Conservation (phyloP, 352 stramenopile genomes). For the Pythium sp. region DNA sequence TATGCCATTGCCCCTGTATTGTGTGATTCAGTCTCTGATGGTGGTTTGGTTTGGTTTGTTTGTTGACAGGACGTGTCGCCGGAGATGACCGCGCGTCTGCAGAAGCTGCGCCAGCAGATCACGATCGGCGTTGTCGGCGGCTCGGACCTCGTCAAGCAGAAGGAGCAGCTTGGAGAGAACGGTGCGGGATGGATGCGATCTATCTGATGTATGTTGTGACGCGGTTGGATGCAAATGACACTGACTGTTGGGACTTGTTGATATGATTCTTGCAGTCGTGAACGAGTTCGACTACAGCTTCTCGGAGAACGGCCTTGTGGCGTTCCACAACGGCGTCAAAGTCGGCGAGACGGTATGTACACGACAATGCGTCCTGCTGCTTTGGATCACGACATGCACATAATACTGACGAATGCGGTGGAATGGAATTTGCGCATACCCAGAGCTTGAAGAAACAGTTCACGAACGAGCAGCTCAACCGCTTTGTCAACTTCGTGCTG, state of each 20-base stretch:
- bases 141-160: slow-evolving; percentile 98
- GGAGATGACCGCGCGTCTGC: slow-evolving; percentile 94
- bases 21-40: not conserved
- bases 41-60: not conserved
- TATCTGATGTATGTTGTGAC: not conserved
- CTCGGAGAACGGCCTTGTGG: slow-evolving; percentile 98
- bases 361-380: not conserved
- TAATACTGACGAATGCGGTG: not conserved
- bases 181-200: slow-evolving; percentile 38
- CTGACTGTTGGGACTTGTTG: not conserved
- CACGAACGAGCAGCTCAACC: slow-evolving; percentile 97
- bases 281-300: slow-evolving; percentile 99
- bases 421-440: slow-evolving; percentile 6
- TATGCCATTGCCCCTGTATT: not conserved
- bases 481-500: slow-evolving; percentile 96
- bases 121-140: slow-evolving; percentile 98
- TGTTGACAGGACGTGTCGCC: slow-evolving; percentile 66
- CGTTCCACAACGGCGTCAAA: slow-evolving; percentile 94
- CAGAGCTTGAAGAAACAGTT: slow-evolving; percentile 93
- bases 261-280: slow-evolving; percentile 58
- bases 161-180: slow-evolving; percentile 96
- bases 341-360: slow-evolving; percentile 81
- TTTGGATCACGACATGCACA: not conserved
- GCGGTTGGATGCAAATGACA: not conserved
- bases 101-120: slow-evolving; percentile 91